Percentiles rank a stretch among this genome's conserved stretches.
phyloP scores from a whole-genome alignment of 305 asterid genomes.

The Petunia hybrid region DNA sequence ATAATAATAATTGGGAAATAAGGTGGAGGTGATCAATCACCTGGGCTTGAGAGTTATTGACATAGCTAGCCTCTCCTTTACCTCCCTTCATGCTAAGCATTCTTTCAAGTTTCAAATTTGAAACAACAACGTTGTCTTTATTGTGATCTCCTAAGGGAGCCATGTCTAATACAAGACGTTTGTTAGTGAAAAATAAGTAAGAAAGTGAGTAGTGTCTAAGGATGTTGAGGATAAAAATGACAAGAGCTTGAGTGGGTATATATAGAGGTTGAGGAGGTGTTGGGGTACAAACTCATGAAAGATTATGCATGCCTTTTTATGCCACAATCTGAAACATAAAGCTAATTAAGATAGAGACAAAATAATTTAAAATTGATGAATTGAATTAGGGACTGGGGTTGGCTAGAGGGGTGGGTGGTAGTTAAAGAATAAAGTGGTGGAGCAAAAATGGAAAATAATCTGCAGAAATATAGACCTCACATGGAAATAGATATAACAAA shows the following conservation, averaged over 20 bases:
- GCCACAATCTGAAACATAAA: slow-evolving; percentile 6
- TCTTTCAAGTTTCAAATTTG: slow-evolving; percentile 73
- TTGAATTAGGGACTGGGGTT: slow-evolving; percentile 2
- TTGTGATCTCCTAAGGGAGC: slow-evolving; percentile 60
- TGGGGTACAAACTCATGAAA: slow-evolving; percentile 19
- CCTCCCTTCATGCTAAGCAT: slow-evolving; percentile 95
- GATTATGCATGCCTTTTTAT: slow-evolving; percentile 1
- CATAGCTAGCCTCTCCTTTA: slow-evolving; percentile 90
- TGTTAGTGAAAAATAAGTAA: background rate
- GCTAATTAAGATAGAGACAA: background rate
- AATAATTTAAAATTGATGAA: background rate
- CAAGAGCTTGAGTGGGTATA: background rate
- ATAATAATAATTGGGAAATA: too few relatives aligned
- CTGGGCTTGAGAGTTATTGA: slow-evolving; percentile 95
- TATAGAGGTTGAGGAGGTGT: slow-evolving; percentile 19
- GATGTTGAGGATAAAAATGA: slow-evolving; percentile 1
- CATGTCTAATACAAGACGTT: slow-evolving; percentile 38
- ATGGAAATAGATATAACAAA: slow-evolving; percentile 35
- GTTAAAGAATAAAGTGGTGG: slow-evolving; percentile 9
- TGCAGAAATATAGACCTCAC: slow-evolving; percentile 50
- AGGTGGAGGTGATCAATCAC: slow-evolving; percentile 38
- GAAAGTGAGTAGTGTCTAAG: background rate
- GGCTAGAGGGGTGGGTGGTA: background rate
- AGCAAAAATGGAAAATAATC: background rate
- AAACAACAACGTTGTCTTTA: slow-evolving; percentile 51